phyloP scores from a whole-genome alignment of 1,284 basidiomycete species.

The Cutaneotrichosporon daszewskae region DNA sequence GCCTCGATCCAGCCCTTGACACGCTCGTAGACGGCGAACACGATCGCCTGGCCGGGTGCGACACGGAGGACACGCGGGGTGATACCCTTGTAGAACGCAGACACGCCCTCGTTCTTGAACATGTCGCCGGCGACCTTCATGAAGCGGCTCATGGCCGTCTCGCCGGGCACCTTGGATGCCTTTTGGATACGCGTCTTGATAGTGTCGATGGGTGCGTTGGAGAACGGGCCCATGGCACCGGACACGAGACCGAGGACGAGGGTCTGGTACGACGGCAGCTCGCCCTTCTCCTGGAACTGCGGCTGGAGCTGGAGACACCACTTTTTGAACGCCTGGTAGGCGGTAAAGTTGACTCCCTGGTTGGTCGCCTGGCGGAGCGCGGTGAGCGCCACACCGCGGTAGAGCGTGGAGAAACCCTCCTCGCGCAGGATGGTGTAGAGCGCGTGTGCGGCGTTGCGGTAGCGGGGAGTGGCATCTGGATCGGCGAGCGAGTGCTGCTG shows the following conservation, averaged over 20 bases:
- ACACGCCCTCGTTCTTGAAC: conserved; percentile 84
- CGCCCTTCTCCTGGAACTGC: conserved; percentile 52
- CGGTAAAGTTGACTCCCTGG: conserved; percentile 98
- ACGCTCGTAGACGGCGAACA: conserved; percentile 66
- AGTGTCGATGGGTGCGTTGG: conserved; percentile 94
- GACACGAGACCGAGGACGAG: conserved; percentile 91
- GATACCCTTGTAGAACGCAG: conserved; percentile 95
- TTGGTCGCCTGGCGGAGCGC: conserved; percentile 96
- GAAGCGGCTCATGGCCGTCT: conserved; percentile 68
- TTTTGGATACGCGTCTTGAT: conserved; percentile 88
- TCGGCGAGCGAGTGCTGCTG: conserved; percentile 97
- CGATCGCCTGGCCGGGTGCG: conserved; percentile 70
- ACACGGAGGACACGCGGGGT: conserved; percentile 94
- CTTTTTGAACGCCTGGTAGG: conserved; percentile 94
- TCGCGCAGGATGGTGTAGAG: conserved; percentile 92
- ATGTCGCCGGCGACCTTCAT: conserved; percentile 77
- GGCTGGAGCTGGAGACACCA: conserved; percentile 72
- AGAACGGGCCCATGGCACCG: conserved; percentile 95
- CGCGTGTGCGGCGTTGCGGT: conserved; percentile 94
- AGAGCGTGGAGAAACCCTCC: conserved; percentile 80
- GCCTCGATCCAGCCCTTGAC: conserved; percentile 68
- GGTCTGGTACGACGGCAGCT: conserved; percentile 87
- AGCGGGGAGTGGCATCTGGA: conserved; percentile 86
- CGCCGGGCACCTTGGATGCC: conserved; percentile 67
- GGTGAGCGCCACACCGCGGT: conserved; percentile 88